A percentile compares a stretch with the other conserved stretches of the same genome.
Conservation (phyloP, 2,329 filamentous ascomycete genomes). For the Delphinella strobiligena region DNA sequence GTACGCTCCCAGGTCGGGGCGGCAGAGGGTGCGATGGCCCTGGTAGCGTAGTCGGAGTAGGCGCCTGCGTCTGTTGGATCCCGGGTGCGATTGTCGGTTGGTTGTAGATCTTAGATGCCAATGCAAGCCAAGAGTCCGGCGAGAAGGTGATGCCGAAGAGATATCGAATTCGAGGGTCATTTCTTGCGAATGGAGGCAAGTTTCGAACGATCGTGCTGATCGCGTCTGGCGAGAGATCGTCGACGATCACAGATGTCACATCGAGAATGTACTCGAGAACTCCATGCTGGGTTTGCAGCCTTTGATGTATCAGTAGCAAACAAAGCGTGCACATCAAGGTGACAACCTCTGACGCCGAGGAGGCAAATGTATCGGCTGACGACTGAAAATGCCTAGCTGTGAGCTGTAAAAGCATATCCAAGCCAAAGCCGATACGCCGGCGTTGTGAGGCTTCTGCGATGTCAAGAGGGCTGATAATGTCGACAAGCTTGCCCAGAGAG, state of each 20-base stretch:
- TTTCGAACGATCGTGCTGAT: slow-evolving; percentile 20
- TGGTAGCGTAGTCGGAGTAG: slow-evolving; percentile 1
- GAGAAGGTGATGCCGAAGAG: slow-evolving; percentile 25
- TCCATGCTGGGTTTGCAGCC: slow-evolving; percentile 22
- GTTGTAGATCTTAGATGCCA: slow-evolving; percentile 18
- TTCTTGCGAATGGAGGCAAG: slow-evolving; percentile 12
- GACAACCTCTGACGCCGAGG: not conserved
- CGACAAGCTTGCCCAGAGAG: slow-evolving; percentile 5
- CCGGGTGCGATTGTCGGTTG: slow-evolving; percentile 4
- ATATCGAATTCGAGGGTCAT: slow-evolving; percentile 26
- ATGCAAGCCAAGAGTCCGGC: slow-evolving; percentile 30
- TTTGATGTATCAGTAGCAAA: slow-evolving; percentile 25
- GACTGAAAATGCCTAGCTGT: slow-evolving; percentile 24
- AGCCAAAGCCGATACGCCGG: slow-evolving; percentile 5
- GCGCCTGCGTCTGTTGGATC: not conserved
- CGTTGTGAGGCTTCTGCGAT: not conserved
- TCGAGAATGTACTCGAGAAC: slow-evolving; percentile 32
- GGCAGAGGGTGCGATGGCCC: slow-evolving; percentile 3
- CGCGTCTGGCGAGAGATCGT: slow-evolving; percentile 27
- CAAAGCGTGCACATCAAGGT: slow-evolving; percentile 18
- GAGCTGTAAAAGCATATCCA: slow-evolving; percentile 28
- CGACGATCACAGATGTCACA: slow-evolving; percentile 29
- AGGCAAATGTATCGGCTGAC: slow-evolving; percentile 4
- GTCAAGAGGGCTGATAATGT: slow-evolving; percentile 2
- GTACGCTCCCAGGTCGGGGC: slow-evolving; percentile 1